These are phyloP conservation scores for Daldinia grandis DNA, from an alignment of 495 filamentous ascomycete genomes.

Conservation along the genomic window DNA sequence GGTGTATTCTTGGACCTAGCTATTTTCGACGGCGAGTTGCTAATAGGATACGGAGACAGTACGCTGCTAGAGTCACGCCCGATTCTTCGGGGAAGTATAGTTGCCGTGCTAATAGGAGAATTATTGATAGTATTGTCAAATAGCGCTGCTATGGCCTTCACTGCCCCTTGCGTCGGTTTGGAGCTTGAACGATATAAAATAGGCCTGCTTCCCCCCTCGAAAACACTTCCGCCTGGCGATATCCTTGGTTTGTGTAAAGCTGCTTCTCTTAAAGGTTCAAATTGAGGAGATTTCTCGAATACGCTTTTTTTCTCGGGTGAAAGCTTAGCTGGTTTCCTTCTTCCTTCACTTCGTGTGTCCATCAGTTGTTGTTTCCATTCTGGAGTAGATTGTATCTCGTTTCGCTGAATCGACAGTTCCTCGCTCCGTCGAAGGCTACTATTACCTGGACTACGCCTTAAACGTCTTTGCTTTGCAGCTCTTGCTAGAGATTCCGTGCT, in stretches of 20 bases:
- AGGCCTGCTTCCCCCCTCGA: conserved; percentile 1
- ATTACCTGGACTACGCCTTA: conserved; percentile 31
- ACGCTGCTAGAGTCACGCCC: conserved; percentile 20
- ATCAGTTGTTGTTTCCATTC: conserved; percentile 17
- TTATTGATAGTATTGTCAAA: conserved; percentile 48
- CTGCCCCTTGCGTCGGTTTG: conserved; percentile 43
- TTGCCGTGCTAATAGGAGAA: conserved; percentile 9
- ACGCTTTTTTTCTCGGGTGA: conserved; percentile 21
- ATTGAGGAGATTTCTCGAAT: conserved; percentile 9
- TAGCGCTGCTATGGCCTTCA: conserved; percentile 56
- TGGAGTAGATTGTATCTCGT: conserved; percentile 4
- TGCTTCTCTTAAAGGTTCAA: background rate
- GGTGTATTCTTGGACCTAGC: background rate
- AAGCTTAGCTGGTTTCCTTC: conserved; percentile 11
- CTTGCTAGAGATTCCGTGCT: conserved; percentile 40
- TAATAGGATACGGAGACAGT: conserved; percentile 40
- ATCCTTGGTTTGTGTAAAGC: background rate
- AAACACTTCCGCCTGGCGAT: conserved; percentile 8
- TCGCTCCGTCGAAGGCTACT: conserved; percentile 16
- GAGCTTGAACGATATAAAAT: conserved; percentile 30
- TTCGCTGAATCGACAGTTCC: conserved; percentile 9
- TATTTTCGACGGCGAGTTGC: conserved; percentile 21
- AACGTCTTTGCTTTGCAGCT: conserved; percentile 40
- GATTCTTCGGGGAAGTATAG: background rate
- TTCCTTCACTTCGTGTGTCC: conserved; percentile 1